Conservation (phyloP, 2,329 filamentous ascomycete genomes). For the Hypoxylon sp. region DNA sequence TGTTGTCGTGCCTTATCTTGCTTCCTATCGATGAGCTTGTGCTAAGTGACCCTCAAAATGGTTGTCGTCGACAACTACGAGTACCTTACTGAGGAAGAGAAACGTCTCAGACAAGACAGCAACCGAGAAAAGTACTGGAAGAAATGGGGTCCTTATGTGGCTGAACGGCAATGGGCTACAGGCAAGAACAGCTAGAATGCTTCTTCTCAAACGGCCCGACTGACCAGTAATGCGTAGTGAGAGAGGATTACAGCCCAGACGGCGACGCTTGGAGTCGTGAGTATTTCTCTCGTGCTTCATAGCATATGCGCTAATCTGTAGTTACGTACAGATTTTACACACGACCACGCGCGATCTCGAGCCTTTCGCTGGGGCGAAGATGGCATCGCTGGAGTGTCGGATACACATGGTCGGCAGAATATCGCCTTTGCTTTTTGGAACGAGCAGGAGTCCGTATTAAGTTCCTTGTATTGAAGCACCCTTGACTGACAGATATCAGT, state of each 20-base stretch:
- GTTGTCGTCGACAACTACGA: constrained; percentile 91
- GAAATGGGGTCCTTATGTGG: constrained; percentile 95
- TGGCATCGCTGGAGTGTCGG: constrained; percentile 93
- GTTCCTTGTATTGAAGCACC: constrained; percentile 11
- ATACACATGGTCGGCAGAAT: constrained; percentile 91
- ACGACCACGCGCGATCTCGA: constrained; percentile 90
- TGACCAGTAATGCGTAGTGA: constrained; percentile 66
- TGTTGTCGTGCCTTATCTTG: neutral
- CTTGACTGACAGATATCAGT: constrained; percentile 67
- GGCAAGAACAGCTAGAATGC: constrained; percentile 66
- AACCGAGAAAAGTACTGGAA: constrained; percentile 95
- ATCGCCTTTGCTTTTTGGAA: constrained; percentile 99
- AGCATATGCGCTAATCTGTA: constrained; percentile 47
- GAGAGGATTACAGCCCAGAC: constrained; percentile 91
- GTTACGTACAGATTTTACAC: constrained; percentile 81
- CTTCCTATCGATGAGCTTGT: constrained; percentile 8
- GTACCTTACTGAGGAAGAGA: constrained; percentile 91
- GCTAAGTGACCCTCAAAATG: constrained; percentile 67
- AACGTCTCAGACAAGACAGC: constrained; percentile 87
- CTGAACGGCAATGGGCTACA: constrained; percentile 96
- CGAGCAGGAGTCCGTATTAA: constrained; percentile 81
- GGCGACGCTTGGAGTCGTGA: constrained; percentile 97
- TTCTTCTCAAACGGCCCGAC: constrained; percentile 23
- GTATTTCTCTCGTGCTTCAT: constrained; percentile 56
- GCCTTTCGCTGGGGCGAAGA: constrained; percentile 97